Evolutionary conservation across 345 rosid species (phyloP).

Genomic region (Boechera retrofracta): DNA sequence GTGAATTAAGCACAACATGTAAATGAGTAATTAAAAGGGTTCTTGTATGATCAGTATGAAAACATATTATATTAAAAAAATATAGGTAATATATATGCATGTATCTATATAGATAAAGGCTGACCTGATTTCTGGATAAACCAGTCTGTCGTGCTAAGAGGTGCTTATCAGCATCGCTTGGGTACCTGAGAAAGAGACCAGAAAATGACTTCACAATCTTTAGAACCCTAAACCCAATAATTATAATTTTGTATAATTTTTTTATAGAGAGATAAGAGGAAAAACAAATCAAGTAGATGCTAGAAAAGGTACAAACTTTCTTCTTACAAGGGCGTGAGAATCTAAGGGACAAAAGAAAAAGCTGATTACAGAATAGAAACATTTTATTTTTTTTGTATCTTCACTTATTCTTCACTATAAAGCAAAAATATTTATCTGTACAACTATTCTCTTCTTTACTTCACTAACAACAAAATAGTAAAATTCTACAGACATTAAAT

Average conservation of each 20-base stretch:
- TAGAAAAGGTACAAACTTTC: slow-evolving; percentile 45
- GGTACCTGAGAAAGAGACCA: slow-evolving; percentile 97
- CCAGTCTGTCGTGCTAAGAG: slow-evolving; percentile 99
- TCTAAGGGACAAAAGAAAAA: slow-evolving; percentile 61
- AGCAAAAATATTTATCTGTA: slow-evolving; percentile 26
- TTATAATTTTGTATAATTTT: neutral
- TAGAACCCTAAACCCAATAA: slow-evolving; percentile 42
- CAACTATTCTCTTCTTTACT: slow-evolving; percentile 42
- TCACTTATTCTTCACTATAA: slow-evolving; percentile 30
- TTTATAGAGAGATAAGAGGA: slow-evolving; percentile 1
- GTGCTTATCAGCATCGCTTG: slow-evolving; percentile 99
- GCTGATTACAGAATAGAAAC: slow-evolving; percentile 42
- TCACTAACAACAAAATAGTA: slow-evolving; percentile 46
- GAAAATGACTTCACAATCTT: slow-evolving; percentile 73
- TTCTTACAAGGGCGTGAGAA: slow-evolving; percentile 73
- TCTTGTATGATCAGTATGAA: slow-evolving; percentile 19
- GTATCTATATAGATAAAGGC: slow-evolving; percentile 24
- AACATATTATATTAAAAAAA: too few species aligned
- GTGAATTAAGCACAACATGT: neutral
- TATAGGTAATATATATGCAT: neutral
- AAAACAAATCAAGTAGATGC: slow-evolving; percentile 49
- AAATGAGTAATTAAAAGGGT: slow-evolving; percentile 18
- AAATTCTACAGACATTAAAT: slow-evolving; percentile 44
- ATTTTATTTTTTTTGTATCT: slow-evolving; percentile 28
- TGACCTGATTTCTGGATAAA: slow-evolving; percentile 96